Base-by-base conservation (phyloP, 768 basidiomycete species). In the Psilocybe subaeruginosa region DNA sequence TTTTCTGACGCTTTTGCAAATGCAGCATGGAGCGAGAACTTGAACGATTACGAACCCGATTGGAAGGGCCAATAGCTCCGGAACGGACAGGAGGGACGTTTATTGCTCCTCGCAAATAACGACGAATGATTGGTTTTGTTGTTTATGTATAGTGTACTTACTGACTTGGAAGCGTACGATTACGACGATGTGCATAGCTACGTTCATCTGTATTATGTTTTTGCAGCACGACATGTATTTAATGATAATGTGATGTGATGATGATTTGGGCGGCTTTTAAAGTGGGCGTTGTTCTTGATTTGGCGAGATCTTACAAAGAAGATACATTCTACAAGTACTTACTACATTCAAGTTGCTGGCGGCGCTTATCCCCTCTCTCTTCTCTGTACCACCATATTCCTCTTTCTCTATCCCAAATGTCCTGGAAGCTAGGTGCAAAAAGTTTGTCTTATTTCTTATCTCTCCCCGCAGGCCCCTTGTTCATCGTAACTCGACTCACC, bases 361-460 rank as follows among this genome's bases (percentile, higher is more conserved):
- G 69, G 69, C 74, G 64, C 66, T 64, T 63, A 66, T 64, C 54
- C 64, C 67, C 66, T 37, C 37, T 46, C 11, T 49, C 65, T 66
- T 58, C 67, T 66, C 63, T 67, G 55, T 63, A 71, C 41, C 59
- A 47, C 66, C 59, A 57, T 56, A 60, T 64, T 57, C 58, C 41
- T 30, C 27, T 30, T 47, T 60, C 59, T 56, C 56, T 31, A 55
- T 51, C 63, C 60, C 30, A 64, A 57, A 67, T 86, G 84, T 87
- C 85, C 63, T 87, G 85, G 83, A 87, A 85, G 75, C 70, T 78
- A 39, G 66, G 70, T 58, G 69, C 76, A 19, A 80, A 80, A 74
- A 82, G 79, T 80, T 39, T 73, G 31, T 51, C 51, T 17, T 17
- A n/a, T 39, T 47, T 41, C n/a, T 55, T 61, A 51, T 49, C 58